Conservation (phyloP, 768 basidiomycete genomes). For the Russula virescens region DNA sequence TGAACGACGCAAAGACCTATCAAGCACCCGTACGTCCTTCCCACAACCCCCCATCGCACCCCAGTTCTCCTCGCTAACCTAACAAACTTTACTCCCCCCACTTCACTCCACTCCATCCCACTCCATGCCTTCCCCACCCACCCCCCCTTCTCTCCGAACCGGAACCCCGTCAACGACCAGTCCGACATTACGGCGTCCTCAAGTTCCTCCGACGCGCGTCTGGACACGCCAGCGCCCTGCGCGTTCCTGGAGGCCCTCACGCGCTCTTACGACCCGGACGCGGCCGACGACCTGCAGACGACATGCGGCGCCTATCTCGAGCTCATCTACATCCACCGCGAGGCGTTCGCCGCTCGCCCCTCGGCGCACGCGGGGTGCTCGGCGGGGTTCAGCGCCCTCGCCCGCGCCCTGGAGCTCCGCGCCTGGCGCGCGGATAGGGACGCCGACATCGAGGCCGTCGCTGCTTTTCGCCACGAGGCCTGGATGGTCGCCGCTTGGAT, state of each 20-base stretch:
- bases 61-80: no score
- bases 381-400: slow-evolving; percentile 58
- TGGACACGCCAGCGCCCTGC: slow-evolving; percentile 24
- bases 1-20: slow-evolving; percentile 23
- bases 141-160: no score
- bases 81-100: background rate
- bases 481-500: slow-evolving; percentile 41
- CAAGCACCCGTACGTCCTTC: slow-evolving; percentile 8
- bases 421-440: slow-evolving; percentile 69
- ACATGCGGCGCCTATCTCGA: slow-evolving; percentile 75
- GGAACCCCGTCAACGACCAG: background rate
- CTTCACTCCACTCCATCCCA: background rate
- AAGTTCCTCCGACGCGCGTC: slow-evolving; percentile 22
- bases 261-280: slow-evolving; percentile 25
- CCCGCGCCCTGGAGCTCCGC: slow-evolving; percentile 53
- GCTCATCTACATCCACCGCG: slow-evolving; percentile 71
- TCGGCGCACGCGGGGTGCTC: slow-evolving; percentile 60
- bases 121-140: background rate
- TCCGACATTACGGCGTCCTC: slow-evolving; percentile 25
- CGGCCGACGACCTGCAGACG: slow-evolving; percentile 37
- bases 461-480: slow-evolving; percentile 65
- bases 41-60: background rate
- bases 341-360: slow-evolving; percentile 57
- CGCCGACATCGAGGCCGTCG: slow-evolving; percentile 62
- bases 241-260: slow-evolving; percentile 31